Evolutionary conservation across 1,139 yeast species (phyloP).

Genomic region (Suzukiozyma palmioleophila): DNA sequence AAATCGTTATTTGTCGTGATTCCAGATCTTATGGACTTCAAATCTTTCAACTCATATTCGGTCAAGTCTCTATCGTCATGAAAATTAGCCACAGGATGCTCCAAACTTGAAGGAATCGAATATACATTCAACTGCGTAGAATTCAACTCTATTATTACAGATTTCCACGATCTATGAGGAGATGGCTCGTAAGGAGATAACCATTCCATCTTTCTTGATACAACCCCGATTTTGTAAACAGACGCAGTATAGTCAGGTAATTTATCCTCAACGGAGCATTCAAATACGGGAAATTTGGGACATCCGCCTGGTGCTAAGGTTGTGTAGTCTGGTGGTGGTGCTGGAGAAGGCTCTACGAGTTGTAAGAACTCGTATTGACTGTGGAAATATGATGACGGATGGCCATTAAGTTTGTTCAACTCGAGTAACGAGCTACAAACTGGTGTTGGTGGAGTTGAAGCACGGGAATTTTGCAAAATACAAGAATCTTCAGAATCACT

Average conservation of each 20-base stretch:
- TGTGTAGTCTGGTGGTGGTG: constrained; percentile 44
- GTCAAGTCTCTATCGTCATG: constrained; percentile 12
- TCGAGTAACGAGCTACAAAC: neutral
- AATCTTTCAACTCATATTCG: constrained; percentile 12
- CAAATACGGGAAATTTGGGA: constrained; percentile 47
- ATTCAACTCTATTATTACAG: constrained; percentile 60
- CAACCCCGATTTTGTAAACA: constrained; percentile 49
- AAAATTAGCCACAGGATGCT: constrained; percentile 23
- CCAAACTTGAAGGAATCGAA: constrained; percentile 32
- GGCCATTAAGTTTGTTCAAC: neutral
- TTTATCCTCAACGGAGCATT: constrained; percentile 15
- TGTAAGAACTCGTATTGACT: constrained; percentile 22
- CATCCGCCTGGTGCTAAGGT: constrained; percentile 46
- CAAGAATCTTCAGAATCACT: constrained; percentile 1
- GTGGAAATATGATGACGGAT: neutral
- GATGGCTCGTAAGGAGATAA: constrained; percentile 62
- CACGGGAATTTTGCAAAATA: neutral
- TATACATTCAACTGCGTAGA: constrained; percentile 73
- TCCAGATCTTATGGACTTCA: constrained; percentile 16
- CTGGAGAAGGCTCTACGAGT: constrained; percentile 49
- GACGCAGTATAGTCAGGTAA: constrained; percentile 59
- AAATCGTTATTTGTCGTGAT: constrained; percentile 35
- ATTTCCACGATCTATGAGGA: constrained; percentile 59
- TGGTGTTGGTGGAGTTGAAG: constrained; percentile 3
- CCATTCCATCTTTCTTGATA: constrained; percentile 62